Evolutionary conservation across 1,284 basidiomycete species (phyloP).

Genomic region (Puccinia coronata): DNA sequence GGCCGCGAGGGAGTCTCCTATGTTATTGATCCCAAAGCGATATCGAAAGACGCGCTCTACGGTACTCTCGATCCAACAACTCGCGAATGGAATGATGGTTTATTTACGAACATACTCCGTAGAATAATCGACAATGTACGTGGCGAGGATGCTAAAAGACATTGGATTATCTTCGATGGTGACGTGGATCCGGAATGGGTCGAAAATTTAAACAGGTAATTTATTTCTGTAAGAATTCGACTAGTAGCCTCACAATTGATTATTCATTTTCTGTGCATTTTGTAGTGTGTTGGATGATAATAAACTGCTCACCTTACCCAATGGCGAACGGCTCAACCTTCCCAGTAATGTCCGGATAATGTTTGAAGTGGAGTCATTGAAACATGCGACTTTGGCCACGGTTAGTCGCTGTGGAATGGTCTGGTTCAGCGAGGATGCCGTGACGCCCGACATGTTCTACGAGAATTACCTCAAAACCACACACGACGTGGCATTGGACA

Average conservation of each 20-base stretch:
- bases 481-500: constrained; percentile 75
- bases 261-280: not conserved
- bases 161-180: constrained; percentile 99
- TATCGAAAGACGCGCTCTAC: constrained; percentile 96
- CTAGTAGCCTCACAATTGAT: not conserved
- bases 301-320: constrained; percentile 93
- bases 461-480: constrained; percentile 81
- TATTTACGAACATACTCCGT: constrained; percentile 95
- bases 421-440: constrained; percentile 97
- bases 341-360: constrained; percentile 97
- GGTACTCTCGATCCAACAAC: constrained; percentile 96
- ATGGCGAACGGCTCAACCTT: constrained; percentile 95
- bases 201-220: constrained; percentile 95
- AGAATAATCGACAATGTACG: constrained; percentile 99
- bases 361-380: constrained; percentile 98
- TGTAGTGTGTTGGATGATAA: constrained; percentile 95
- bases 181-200: constrained; percentile 99
- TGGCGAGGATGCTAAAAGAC: constrained; percentile 91
- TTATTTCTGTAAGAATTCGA: constrained; percentile 49
- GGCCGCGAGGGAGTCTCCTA: constrained; percentile 89
- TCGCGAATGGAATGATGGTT: constrained; percentile 98
- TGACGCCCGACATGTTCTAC: constrained; percentile 88
- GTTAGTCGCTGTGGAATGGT: constrained; percentile 99
- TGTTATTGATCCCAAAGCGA: constrained; percentile 98
- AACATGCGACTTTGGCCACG: constrained; percentile 94